Percentiles rank a stretch among this genome's conserved stretches.
Conservation (phyloP, 257 asterid genomes). For the Eustoma russellianum region DNA sequence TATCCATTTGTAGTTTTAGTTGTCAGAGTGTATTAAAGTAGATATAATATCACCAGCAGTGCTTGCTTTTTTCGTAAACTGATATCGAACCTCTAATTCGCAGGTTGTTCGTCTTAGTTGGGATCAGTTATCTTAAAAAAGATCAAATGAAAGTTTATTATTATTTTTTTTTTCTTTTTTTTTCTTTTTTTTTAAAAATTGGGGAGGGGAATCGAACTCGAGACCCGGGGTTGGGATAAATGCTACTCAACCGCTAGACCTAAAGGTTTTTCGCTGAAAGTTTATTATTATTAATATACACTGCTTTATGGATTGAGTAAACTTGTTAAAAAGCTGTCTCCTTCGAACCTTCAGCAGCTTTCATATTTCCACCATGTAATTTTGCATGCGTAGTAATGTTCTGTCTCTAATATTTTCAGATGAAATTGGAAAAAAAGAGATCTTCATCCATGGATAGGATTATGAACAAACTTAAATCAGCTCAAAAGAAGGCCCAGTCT, state of each 20-base stretch:
- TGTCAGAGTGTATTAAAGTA: background rate
- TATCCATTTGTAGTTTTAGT: background rate
- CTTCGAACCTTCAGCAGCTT: background rate
- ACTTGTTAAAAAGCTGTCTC: background rate
- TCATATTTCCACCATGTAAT: background rate
- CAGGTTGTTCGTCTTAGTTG: no score
- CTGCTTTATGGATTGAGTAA: background rate
- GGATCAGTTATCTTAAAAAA: background rate
- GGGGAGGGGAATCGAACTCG: no score
- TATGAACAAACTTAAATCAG: constrained; percentile 70
- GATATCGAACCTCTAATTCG: no score
- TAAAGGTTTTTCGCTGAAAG: no score
- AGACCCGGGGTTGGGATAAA: no score
- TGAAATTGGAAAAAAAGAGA: constrained; percentile 94
- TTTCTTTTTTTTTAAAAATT: no score
- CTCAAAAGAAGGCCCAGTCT: constrained; percentile 84
- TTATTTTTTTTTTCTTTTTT: no score
- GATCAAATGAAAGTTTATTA: background rate
- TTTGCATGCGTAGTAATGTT: background rate
- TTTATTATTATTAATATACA: background rate
- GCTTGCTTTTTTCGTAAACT: no score
- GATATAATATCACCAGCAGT: background rate
- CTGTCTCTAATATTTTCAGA: constrained; percentile 30
- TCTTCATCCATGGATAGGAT: constrained; percentile 92
- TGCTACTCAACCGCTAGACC: no score